Conservation (phyloP, 73 alveolate genomes). For the Paramecium sexaurelia region DNA sequence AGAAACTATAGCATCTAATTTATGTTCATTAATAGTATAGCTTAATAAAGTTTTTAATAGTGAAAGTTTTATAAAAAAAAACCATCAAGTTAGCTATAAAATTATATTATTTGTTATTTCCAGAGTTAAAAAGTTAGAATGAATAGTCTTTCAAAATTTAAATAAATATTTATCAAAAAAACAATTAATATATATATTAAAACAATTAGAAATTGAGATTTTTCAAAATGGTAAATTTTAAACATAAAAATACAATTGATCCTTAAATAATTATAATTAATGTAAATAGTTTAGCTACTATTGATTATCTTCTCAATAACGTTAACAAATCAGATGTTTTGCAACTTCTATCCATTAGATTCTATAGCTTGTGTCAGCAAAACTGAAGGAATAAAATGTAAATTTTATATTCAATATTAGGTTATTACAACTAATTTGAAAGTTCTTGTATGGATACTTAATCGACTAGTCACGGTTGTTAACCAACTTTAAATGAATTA, state of each 20-base stretch:
- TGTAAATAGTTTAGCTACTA: background rate
- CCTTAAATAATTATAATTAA: background rate
- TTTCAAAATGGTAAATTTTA: background rate
- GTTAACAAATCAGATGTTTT: constrained; percentile 2
- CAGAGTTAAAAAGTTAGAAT: too few species aligned
- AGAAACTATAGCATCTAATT: too few species aligned
- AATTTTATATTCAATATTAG: background rate
- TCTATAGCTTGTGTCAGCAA: background rate
- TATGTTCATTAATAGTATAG: too few species aligned
- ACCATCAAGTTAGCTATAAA: too few species aligned
- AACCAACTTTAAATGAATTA: background rate
- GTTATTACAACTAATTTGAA: background rate
- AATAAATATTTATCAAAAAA: too few species aligned
- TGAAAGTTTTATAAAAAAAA: too few species aligned
- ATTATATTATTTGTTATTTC: too few species aligned
- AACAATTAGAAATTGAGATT: too few species aligned
- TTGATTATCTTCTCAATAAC: background rate
- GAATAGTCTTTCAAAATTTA: too few species aligned
- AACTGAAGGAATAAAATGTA: constrained; percentile 13
- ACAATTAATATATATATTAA: too few species aligned
- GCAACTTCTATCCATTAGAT: constrained; percentile 16
- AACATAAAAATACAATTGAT: background rate
- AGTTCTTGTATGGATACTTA: background rate
- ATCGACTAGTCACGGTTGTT: background rate
- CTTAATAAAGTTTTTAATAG: too few species aligned